Evolutionary conservation across 177 flowering plant species (phyloP), one percentile per base, ranked within the genome.

Genomic region (Vitis hybrid): DNA sequence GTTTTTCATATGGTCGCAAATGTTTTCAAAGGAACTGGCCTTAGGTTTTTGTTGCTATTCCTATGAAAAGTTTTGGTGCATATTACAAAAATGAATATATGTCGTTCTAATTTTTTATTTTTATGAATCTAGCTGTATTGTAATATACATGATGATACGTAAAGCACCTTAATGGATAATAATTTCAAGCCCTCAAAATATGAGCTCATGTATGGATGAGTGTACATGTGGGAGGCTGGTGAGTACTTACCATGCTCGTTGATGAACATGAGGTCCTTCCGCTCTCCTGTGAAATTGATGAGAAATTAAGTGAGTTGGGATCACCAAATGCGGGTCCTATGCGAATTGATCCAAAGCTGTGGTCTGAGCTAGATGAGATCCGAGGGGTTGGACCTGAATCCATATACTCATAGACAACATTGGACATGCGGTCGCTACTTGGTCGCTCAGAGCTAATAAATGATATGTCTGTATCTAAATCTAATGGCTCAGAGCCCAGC

Each of bases 371-470:
- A 19, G 74, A 67, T 50, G 87, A 84, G 2, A 75, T 1, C 64
- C 88, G 72, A 27, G 90, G 70, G 19, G 74, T 67, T 55, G 72
- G 78, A 4, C 63, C 70, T 14, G 73, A 66, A 58, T 84, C 85
- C 2, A 62, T 30, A 27, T 61, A 71, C 19, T 82, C 82, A 18
- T 55, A 66, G 15, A 51, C 69, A 12, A 30, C n/a, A 60, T 55
- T 56, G 70, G 85, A 82, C 52, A 67, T 32, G 2, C 68, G 73
- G 12, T 84, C 87, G 1, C 65, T 70, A 70, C 87, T 84, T 69
- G 85, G 76, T 68, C 92, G 84, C 6, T 78, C 85, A 10, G 89
- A 80, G 82, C 94, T 89, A 52, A 88, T 84, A 62, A 86, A 90
- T 30, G 94, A 89, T 78, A 89, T 83, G 58, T 92, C 97, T 1